Base-by-base conservation (phyloP, 495 filamentous ascomycete genomes). In the Evansstolkia leycettana region DNA sequence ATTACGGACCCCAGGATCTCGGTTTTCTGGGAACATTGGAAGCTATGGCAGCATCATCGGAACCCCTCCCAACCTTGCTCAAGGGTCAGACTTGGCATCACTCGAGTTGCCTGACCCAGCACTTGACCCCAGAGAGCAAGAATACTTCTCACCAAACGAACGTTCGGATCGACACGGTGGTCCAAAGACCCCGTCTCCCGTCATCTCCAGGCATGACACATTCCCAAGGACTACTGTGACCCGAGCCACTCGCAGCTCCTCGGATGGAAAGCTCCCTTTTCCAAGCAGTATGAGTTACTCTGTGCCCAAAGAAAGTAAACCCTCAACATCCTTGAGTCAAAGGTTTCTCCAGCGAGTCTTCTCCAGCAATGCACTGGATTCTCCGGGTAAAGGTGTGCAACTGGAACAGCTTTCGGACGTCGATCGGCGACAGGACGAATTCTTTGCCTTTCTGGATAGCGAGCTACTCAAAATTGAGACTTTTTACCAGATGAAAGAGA, bases 381-480 rank as follows among this genome's bases (percentile, higher is more conserved):
- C 48, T 3, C 28, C 44, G 7, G 57, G 51, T 8, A 64, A 52
- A 36, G 47, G 40, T 31, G 33, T 50, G 10, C 60, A 60, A 37
- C 48, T 54, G 0, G 70, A 67, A 33, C 45, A 67, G 25, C 31
- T 37, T 2, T 13, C 61, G 52, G 72, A 83, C 46, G 35, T 77
- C 40, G 59, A 75, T 42, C 50, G 67, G 16, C 69, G 75, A 11
- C 74, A 86, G 47, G 70, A 71, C 28, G 82, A 90, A 32, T 94
- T 93, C 48, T 84, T 84, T 45, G 54, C 50, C 0, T 94, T 84
- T 46, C 57, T 94, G 28, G 83, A 93, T 47, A 57, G 51, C 14
- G 80, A 94, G 51, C 57, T 94, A n/a, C 57, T 73, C 25, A 94
- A 94, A 55, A 81, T 94, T 26, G 85, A 94, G 46, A 53, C 65